Conservation (phyloP, 1,284 basidiomycete species). For the Taiwanofungus camphoratus region DNA sequence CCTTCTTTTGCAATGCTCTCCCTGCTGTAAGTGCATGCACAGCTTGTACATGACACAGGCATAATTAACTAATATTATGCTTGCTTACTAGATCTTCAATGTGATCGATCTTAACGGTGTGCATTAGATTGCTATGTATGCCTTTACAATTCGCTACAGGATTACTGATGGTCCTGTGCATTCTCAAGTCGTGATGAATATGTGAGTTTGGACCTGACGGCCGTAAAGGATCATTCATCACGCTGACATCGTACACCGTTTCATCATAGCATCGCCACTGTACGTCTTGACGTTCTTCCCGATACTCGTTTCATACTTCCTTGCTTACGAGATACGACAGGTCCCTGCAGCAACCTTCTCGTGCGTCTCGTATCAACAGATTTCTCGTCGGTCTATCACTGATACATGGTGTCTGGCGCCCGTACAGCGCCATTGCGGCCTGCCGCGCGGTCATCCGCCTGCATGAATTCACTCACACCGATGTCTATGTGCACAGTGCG, state of each 20-base stretch:
- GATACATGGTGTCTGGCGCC: constrained; percentile 2
- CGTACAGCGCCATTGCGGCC: constrained; percentile 50
- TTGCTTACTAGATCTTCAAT: constrained; percentile 38
- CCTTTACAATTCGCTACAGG: neutral
- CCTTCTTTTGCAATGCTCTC: constrained; percentile 59
- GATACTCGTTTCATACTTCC: constrained; percentile 12
- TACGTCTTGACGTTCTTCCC: too few species aligned
- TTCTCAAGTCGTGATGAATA: constrained; percentile 53
- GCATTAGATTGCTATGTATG: constrained; percentile 17
- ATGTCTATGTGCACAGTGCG: constrained; percentile 44
- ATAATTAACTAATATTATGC: constrained; percentile 1
- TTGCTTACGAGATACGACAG: constrained; percentile 33
- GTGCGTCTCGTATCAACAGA: constrained; percentile 31
- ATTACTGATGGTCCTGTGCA: neutral
- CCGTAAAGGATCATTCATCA: neutral
- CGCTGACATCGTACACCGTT: constrained; percentile 1
- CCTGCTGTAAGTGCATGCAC: constrained; percentile 48
- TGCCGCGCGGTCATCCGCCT: constrained; percentile 62
- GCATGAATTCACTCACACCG: constrained; percentile 42
- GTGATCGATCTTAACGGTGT: constrained; percentile 55
- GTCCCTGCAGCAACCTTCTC: constrained; percentile 61
- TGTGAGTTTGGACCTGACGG: constrained; percentile 37
- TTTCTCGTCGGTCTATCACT: neutral
- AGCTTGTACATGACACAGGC: neutral
- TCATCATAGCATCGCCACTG: constrained; percentile 24